A percentile compares a stretch with the other conserved stretches of the same genome.
These are phyloP conservation scores for Amanita pallidorosea DNA, from an alignment of 768 basidiomycete genomes.

Conservation along the genomic window DNA sequence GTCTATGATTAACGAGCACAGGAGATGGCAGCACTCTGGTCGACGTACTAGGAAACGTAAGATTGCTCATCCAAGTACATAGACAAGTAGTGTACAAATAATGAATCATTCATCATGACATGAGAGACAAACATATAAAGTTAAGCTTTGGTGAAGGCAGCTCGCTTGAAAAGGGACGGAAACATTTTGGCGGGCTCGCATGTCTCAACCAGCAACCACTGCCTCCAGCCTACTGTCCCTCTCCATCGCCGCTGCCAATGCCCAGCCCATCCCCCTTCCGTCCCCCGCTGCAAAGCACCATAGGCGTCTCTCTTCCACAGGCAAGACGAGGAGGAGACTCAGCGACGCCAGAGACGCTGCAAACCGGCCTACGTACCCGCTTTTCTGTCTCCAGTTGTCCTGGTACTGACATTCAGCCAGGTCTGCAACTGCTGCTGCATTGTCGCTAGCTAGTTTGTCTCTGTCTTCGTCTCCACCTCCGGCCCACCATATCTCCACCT, in stretches of 20 bases:
- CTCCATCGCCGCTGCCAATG: slow-evolving; percentile 49
- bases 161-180: not conserved
- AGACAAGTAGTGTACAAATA: too few relatives aligned
- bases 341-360: slow-evolving; percentile 78
- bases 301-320: slow-evolving; percentile 60
- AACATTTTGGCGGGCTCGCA: slow-evolving; percentile 1
- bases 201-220: slow-evolving; percentile 4
- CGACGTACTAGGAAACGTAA: too few relatives aligned
- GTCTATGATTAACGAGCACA: too few relatives aligned
- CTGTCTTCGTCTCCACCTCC: slow-evolving; percentile 30
- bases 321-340: slow-evolving; percentile 57
- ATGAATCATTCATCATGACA: too few relatives aligned
- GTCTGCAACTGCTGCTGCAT: slow-evolving; percentile 19
- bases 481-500: slow-evolving; percentile 6
- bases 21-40: too few relatives aligned
- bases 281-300: slow-evolving; percentile 34
- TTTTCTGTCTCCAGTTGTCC: not conserved
- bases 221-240: slow-evolving; percentile 51
- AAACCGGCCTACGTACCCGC: slow-evolving; percentile 59
- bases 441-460: slow-evolving; percentile 34
- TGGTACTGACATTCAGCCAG: not conserved
- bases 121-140: too few relatives aligned
- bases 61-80: too few relatives aligned
- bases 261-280: slow-evolving; percentile 29
- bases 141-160: too few relatives aligned